phyloP scores from a whole-genome alignment of 768 basidiomycete genomes.

The Strobilomyces dryophilus region DNA sequence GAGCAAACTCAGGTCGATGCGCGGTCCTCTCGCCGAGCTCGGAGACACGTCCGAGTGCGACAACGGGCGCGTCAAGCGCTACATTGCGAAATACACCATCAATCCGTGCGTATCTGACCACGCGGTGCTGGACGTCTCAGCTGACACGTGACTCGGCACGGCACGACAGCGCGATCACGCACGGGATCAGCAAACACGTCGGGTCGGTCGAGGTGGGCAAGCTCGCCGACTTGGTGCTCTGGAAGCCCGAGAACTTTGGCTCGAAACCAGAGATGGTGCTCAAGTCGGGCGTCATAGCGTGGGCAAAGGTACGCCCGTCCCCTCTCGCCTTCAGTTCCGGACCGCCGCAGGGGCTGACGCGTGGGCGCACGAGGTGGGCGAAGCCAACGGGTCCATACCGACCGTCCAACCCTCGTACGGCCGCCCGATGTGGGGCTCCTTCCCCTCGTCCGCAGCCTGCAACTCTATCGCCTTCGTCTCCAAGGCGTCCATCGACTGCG shows the following conservation, averaged over 20 bases:
- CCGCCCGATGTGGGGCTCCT: constrained; percentile 91
- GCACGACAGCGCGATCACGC: constrained; percentile 69
- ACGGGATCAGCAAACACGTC: constrained; percentile 85
- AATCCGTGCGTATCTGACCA: constrained; percentile 70
- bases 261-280: constrained; percentile 90
- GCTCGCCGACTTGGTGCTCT: constrained; percentile 91
- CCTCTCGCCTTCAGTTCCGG: no score
- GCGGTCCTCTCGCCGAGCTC: constrained; percentile 66
- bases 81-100: constrained; percentile 93
- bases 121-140: no score
- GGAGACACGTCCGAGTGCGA: constrained; percentile 47
- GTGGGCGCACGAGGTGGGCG: constrained; percentile 62
- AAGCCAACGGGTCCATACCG: constrained; percentile 94
- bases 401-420: constrained; percentile 87
- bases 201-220: constrained; percentile 80
- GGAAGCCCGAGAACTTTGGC: constrained; percentile 94
- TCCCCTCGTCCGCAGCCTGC: constrained; percentile 71
- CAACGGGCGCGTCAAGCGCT: constrained; percentile 91
- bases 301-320: constrained; percentile 63
- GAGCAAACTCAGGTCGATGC: constrained; percentile 82
- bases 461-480: constrained; percentile 90
- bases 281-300: constrained; percentile 91
- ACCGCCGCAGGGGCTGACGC: no score
- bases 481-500: constrained; percentile 55
- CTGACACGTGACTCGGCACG: no score